Conservation (phyloP, 1,139 yeast species). For the Blastobotrys raffinosifermentans region DNA sequence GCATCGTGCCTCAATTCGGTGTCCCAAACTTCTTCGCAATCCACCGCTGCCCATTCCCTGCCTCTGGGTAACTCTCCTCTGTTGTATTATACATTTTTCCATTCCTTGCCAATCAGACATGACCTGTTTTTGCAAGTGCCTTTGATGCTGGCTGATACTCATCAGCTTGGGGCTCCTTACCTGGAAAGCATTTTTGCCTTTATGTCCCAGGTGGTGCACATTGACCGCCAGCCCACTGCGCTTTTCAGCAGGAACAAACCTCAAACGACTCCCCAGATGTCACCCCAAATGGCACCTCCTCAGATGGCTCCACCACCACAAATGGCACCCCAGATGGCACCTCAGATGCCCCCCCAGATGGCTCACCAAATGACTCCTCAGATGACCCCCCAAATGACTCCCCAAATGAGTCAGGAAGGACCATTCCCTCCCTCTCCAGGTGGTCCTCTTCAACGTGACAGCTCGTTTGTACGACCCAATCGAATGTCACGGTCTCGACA, state of each 20-base stretch:
- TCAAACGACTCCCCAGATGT: constrained; percentile 1
- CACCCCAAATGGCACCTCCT: constrained; percentile 5
- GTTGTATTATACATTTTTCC: constrained; percentile 56
- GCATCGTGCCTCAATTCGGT: constrained; percentile 3
- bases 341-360: no score
- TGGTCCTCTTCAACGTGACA: neutral
- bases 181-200: constrained; percentile 80
- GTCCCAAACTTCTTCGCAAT: constrained; percentile 9
- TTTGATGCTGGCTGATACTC: constrained; percentile 79
- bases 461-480: no score
- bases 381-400: neutral
- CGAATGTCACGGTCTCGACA: no score
- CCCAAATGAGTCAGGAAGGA: neutral
- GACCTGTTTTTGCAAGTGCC: constrained; percentile 80
- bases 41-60: constrained; percentile 8
- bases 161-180: constrained; percentile 80
- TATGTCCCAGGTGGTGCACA: constrained; percentile 58
- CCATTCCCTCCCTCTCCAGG: neutral
- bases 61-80: constrained; percentile 21
- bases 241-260: neutral
- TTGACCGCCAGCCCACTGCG: constrained; percentile 33
- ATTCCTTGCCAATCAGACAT: constrained; percentile 50
- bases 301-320: constrained; percentile 5
- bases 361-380: neutral
- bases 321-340: constrained; percentile 6